Evolutionary conservation across 2,329 filamentous ascomycete species (phyloP).

Genomic region (Talaromyces sp.): DNA sequence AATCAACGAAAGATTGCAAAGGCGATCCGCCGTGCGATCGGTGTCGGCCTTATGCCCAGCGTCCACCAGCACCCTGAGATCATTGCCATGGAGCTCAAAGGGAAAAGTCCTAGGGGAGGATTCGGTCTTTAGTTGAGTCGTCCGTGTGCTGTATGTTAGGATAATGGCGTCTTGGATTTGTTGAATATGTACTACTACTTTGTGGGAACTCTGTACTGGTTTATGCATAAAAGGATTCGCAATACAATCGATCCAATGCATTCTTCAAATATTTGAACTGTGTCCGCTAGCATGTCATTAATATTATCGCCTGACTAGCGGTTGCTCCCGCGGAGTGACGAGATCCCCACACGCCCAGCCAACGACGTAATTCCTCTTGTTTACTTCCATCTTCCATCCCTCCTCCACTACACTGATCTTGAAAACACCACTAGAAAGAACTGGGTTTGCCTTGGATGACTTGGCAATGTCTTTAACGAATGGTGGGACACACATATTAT

Average conservation of each 20-base stretch:
- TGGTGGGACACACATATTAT: conserved; percentile 28
- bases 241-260: not conserved
- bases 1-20: conserved; percentile 94
- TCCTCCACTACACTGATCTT: not conserved
- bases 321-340: not conserved
- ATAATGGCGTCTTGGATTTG: not conserved
- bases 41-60: conserved; percentile 86
- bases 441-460: not conserved
- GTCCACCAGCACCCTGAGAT: conserved; percentile 86
- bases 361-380: not conserved
- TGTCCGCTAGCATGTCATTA: too few relatives aligned
- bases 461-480: conserved; percentile 45
- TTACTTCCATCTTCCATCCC: not conserved
- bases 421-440: not conserved
- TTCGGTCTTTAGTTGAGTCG: conserved; percentile 22
- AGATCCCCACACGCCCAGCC: not conserved
- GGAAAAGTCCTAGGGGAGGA: conserved; percentile 18
- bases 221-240: not conserved
- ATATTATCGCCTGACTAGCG: not conserved
- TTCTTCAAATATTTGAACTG: too few relatives aligned
- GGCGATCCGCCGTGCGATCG: conserved; percentile 82
- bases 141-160: conserved; percentile 1
- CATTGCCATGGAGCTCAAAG: conserved; percentile 45
- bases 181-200: conserved; percentile 9
- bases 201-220: not conserved